These are phyloP conservation scores for Scutellaria minor DNA, from an alignment of 257 asterid species.

Conservation along the genomic window DNA sequence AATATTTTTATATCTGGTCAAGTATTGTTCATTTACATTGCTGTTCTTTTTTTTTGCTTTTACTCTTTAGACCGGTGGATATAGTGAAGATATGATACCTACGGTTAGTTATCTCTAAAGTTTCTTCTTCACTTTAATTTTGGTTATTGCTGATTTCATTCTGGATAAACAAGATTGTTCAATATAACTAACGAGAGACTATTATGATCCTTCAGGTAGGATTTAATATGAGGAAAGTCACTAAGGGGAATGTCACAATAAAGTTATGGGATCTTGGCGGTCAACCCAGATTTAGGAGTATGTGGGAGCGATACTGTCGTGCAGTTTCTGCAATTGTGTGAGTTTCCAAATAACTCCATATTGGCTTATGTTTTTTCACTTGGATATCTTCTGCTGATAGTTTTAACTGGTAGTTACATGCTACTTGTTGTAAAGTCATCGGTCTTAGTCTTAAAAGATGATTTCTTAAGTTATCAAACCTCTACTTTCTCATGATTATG, in stretches of 20 bases:
- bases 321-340: slow-evolving; percentile 99
- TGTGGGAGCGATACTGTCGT: slow-evolving; percentile 99
- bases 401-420: not conserved
- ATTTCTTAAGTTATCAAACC: not conserved
- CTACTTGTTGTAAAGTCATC: not conserved
- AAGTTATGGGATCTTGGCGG: slow-evolving; percentile 99
- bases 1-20: slow-evolving; percentile 14
- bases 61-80: slow-evolving; percentile 87
- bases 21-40: slow-evolving; percentile 29
- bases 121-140: slow-evolving; percentile 3
- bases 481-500: slow-evolving; percentile 5
- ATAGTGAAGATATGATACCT: slow-evolving; percentile 99
- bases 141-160: slow-evolving; percentile 21
- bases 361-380: slow-evolving; percentile 27
- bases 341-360: slow-evolving; percentile 39
- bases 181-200: slow-evolving; percentile 17
- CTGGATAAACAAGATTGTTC: slow-evolving; percentile 9
- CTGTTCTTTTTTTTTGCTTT: slow-evolving; percentile 10
- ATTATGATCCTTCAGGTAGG: slow-evolving; percentile 70
- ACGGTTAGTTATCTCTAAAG: slow-evolving; percentile 64
- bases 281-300: slow-evolving; percentile 95
- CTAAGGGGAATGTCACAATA: slow-evolving; percentile 96
- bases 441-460: slow-evolving; percentile 13
- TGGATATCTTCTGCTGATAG: not conserved
- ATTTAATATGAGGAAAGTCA: slow-evolving; percentile 94